These are phyloP conservation scores for Groenewaldozyma salmanticensis DNA, from an alignment of 805 yeast species.

Conservation along the genomic window DNA sequence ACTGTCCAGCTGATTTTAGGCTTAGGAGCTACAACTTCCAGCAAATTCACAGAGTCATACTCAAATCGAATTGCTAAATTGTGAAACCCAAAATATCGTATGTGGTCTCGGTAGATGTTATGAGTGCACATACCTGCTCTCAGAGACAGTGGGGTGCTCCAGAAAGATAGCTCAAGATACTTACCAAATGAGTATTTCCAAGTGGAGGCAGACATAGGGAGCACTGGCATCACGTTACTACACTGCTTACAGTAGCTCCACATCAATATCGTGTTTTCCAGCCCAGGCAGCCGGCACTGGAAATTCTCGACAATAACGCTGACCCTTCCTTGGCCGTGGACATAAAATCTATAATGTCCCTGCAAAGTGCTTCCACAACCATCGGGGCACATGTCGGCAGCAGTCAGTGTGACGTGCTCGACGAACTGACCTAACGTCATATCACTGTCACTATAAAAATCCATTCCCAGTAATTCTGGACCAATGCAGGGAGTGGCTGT, in stretches of 20 bases:
- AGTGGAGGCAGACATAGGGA: constrained; percentile 75
- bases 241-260: constrained; percentile 91
- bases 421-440: constrained; percentile 82
- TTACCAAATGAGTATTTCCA: constrained; percentile 93
- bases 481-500: constrained; percentile 90
- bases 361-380: constrained; percentile 64
- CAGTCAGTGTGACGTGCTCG: constrained; percentile 67
- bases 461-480: constrained; percentile 75
- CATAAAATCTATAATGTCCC: constrained; percentile 80
- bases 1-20: constrained; percentile 65
- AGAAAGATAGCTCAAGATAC: constrained; percentile 75
- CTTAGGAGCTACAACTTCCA: constrained; percentile 71
- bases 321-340: constrained; percentile 76
- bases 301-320: constrained; percentile 63
- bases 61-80: constrained; percentile 73
- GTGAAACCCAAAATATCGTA: constrained; percentile 74
- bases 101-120: constrained; percentile 72
- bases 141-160: constrained; percentile 49
- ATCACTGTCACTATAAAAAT: constrained; percentile 85
- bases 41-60: constrained; percentile 61
- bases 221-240: constrained; percentile 60
- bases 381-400: constrained; percentile 60
- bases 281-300: constrained; percentile 46
- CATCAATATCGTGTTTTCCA: constrained; percentile 62
- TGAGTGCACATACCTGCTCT: constrained; percentile 67